A percentile compares a stretch with the other conserved stretches of the same genome.
These are phyloP conservation scores for Gnomoniopsis smithogilvyi DNA, from an alignment of 2,329 filamentous ascomycete species.

Conservation along the genomic window DNA sequence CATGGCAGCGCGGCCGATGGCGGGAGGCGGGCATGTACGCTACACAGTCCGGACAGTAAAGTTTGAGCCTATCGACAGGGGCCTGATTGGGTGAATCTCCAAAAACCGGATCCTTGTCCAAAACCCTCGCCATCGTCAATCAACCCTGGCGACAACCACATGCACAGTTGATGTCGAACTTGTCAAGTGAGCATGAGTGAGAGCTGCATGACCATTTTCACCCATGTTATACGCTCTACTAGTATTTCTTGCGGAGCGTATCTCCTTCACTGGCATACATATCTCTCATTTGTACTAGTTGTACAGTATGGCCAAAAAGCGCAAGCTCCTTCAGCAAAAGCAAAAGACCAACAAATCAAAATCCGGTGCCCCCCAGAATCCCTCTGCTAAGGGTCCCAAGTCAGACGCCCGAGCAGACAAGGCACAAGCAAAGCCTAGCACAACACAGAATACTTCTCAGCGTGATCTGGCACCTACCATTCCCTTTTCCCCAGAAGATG, in stretches of 20 bases:
- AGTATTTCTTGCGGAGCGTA: background rate
- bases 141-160: no score
- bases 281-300: background rate
- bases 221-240: background rate
- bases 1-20: no score
- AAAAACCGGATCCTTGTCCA: no score
- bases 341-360: slow-evolving; percentile 14
- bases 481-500: slow-evolving; percentile 63
- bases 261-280: background rate
- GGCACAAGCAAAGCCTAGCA: slow-evolving; percentile 14
- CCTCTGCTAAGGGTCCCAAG: slow-evolving; percentile 6
- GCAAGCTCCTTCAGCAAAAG: slow-evolving; percentile 32
- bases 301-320: slow-evolving; percentile 37
- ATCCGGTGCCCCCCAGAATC: slow-evolving; percentile 3
- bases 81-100: no score
- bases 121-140: no score
- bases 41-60: no score
- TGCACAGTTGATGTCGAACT: no score
- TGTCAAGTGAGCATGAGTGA: no score
- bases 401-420: slow-evolving; percentile 9
- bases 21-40: no score
- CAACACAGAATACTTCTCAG: slow-evolving; percentile 16
- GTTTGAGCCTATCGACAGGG: no score
- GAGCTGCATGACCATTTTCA: no score
- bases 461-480: slow-evolving; percentile 48